Evolutionary conservation across 495 filamentous ascomycete species (phyloP).

Genomic region (Penicillium angulare): DNA sequence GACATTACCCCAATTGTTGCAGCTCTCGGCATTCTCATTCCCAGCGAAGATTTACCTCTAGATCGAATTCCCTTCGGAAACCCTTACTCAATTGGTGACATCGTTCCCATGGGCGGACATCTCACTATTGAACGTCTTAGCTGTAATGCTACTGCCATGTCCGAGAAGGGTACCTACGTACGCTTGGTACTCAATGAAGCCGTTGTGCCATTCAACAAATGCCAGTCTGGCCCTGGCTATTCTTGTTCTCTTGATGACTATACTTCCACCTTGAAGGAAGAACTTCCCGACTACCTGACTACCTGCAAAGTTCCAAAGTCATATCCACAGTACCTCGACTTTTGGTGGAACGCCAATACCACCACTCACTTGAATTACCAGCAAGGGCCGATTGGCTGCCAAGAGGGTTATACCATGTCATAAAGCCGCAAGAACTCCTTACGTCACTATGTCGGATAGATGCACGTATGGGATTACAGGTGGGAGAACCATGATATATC

Average conservation of each 20-base stretch:
- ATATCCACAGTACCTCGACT: constrained; percentile 20
- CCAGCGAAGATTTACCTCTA: constrained; percentile 39
- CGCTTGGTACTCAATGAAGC: constrained; percentile 26
- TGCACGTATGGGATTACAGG: not conserved
- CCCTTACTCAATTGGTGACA: constrained; percentile 47
- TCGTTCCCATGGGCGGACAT: constrained; percentile 52
- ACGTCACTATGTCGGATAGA: no score
- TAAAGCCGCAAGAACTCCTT: no score
- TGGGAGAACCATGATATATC: no score
- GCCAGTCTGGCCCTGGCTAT: constrained; percentile 21
- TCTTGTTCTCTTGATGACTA: constrained; percentile 21
- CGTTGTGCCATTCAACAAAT: constrained; percentile 20
- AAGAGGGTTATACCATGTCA: constrained; percentile 6
- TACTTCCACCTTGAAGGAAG: constrained; percentile 1
- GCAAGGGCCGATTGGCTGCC: constrained; percentile 1
- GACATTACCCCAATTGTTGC: constrained; percentile 53
- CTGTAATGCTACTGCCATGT: constrained; percentile 35
- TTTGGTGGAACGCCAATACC: constrained; percentile 27
- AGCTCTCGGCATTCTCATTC: constrained; percentile 45
- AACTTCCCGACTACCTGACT: constrained; percentile 10
- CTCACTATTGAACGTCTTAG: constrained; percentile 48
- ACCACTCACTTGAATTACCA: constrained; percentile 9
- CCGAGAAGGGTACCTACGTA: constrained; percentile 16
- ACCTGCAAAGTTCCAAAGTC: constrained; percentile 14
- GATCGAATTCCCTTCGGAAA: constrained; percentile 35